Evolutionary conservation across 1,139 yeast species (phyloP).

Genomic region (Suhomyces coccinellae): DNA sequence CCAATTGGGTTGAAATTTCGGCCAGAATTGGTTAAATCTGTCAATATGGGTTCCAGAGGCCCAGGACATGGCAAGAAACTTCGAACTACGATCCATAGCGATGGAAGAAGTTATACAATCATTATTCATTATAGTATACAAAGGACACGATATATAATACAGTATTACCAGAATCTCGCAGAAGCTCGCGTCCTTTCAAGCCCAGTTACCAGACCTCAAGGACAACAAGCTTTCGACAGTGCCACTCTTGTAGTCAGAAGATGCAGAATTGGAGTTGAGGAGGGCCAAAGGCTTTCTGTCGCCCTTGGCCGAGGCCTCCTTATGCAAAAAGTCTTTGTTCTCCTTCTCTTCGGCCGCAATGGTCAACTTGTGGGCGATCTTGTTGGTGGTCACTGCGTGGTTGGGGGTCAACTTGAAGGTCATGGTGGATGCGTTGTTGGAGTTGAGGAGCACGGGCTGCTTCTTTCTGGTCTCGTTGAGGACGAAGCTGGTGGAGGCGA

Average conservation of each 20-base stretch:
- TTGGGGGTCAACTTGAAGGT: slow-evolving; percentile 44
- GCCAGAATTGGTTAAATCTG: not conserved
- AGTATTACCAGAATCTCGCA: slow-evolving; percentile 1
- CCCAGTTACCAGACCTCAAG: slow-evolving; percentile 44
- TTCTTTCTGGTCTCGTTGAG: slow-evolving; percentile 41
- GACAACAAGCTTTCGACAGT: slow-evolving; percentile 45
- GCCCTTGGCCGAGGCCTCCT: not conserved
- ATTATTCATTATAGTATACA: slow-evolving; percentile 2
- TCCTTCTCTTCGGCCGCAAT: slow-evolving; percentile 14
- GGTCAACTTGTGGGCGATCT: slow-evolving; percentile 12
- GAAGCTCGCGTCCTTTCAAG: slow-evolving; percentile 13
- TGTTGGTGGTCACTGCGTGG: slow-evolving; percentile 14
- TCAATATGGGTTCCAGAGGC: no score
- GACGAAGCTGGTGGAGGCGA: slow-evolving; percentile 23
- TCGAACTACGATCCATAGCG: not conserved
- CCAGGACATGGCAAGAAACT: no score
- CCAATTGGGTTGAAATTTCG: not conserved
- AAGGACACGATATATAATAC: slow-evolving; percentile 1
- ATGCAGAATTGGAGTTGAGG: slow-evolving; percentile 13
- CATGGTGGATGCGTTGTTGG: slow-evolving; percentile 35
- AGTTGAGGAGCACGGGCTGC: slow-evolving; percentile 39
- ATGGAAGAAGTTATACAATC: not conserved
- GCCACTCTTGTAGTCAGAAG: slow-evolving; percentile 20
- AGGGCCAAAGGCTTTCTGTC: slow-evolving; percentile 19
- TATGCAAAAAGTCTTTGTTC: slow-evolving; percentile 3